Evolutionary conservation across 306 rosid genomes (phyloP), one percentile per base, ranked within the genome.

Genomic region (Cicer yamashitae): DNA sequence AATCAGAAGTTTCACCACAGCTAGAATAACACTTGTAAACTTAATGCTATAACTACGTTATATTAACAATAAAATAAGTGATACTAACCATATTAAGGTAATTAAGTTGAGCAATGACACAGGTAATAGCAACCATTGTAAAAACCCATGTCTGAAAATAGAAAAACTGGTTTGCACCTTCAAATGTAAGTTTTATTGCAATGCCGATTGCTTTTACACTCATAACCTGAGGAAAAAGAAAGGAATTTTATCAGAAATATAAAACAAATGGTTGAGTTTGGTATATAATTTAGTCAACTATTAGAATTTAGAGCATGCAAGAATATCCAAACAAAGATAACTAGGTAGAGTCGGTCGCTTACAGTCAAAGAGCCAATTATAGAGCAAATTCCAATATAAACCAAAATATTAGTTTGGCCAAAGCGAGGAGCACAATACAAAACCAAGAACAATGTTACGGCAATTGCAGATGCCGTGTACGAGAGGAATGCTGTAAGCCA

Each of bases 141-240:
- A 92, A 92, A 79, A 92, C 66, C 97, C 97, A 92, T 38, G 97
- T 87, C 78, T 92, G 96, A 79, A 85, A 88, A 85, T 79, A 87
- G 67, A 56, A 50, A 74, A 78, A 58, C 84, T 90, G 97, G 88
- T 84, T 88, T 68, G 85, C 85, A 60, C 97, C 97, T 85, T 90
- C 97, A 48, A 92, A 3, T 60, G 97, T 87, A 81, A 92, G 97
- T 71, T 92, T 80, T 67, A 92, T 92, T 2, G 97, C 97, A 81
- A 84, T 92, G 72, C 97, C 97, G 56, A 92, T 82, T 20, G 97
- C 97, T 82, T 92, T 92, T 67, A 89, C n/a, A 47, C 97, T 92
- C 97, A 92, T 89, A 79, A 92, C 97, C 97, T 92, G 86, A 73
- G 61, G 22, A 11, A 11, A 2, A 74, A 74, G 63, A 72, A 22